phyloP scores from a whole-genome alignment of 208 protist species.

The Wallacemonas collosoma region DNA sequence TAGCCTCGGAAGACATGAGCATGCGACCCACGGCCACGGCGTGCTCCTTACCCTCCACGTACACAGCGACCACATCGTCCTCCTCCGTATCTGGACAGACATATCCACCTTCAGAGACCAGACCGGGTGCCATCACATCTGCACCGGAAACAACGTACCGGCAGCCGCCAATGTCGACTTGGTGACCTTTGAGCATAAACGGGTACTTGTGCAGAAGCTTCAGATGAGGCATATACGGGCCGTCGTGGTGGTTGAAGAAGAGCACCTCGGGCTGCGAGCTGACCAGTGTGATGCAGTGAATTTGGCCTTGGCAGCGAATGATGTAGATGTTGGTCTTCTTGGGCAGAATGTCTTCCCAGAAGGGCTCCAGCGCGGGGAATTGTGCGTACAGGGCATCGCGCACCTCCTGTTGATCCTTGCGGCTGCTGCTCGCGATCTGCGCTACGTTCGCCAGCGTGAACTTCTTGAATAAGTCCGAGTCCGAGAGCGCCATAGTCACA shows the following conservation, averaged over 20 bases:
- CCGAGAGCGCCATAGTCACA: constrained; percentile 31
- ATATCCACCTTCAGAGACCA: constrained; percentile 94
- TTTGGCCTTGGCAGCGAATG: constrained; percentile 93
- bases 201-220: constrained; percentile 97
- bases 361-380: constrained; percentile 79
- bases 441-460: constrained; percentile 91
- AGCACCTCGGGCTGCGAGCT: constrained; percentile 93
- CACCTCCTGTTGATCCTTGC: constrained; percentile 91
- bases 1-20: constrained; percentile 94
- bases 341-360: constrained; percentile 95
- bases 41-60: constrained; percentile 97
- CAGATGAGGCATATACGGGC: constrained; percentile 95
- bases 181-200: constrained; percentile 94
- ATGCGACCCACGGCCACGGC: constrained; percentile 93
- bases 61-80: constrained; percentile 83
- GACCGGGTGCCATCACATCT: constrained; percentile 97
- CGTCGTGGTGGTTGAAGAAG: constrained; percentile 97
- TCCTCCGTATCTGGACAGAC: constrained; percentile 59
- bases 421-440: constrained; percentile 84
- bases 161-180: constrained; percentile 98
- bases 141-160: constrained; percentile 97
- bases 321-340: constrained; percentile 92
- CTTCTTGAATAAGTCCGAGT: constrained; percentile 87
- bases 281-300: constrained; percentile 92
- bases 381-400: constrained; percentile 84